Conservation (phyloP, 306 rosid species). For the Dryas alaskensis region DNA sequence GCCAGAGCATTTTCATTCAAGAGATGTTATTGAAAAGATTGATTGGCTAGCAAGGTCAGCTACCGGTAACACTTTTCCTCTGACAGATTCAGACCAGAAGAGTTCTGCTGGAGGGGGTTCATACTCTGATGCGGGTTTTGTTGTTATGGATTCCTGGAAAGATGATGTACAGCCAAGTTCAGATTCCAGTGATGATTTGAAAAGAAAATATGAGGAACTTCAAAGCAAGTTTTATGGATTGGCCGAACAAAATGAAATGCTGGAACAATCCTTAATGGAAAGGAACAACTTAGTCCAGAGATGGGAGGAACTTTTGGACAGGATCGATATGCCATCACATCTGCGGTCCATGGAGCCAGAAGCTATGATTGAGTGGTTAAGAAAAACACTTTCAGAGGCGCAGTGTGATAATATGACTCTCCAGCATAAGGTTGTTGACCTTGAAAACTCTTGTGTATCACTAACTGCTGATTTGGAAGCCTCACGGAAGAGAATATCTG, state of each 20-base stretch:
- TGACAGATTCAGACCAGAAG: conserved; percentile 75
- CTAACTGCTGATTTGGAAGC: conserved; percentile 77
- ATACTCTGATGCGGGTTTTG: conserved; percentile 76
- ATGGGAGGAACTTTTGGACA: conserved; percentile 87
- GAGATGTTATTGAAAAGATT: conserved; percentile 84
- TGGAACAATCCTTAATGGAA: conserved; percentile 92
- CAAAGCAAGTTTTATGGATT: conserved; percentile 70
- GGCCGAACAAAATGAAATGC: conserved; percentile 99
- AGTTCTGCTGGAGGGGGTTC: conserved; percentile 65
- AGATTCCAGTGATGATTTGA: conserved; percentile 56
- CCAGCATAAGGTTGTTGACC: conserved; percentile 66
- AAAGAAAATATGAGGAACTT: conserved; percentile 70
- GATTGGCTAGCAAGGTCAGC: conserved; percentile 92
- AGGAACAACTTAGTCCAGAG: conserved; percentile 82
- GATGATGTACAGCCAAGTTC: conserved; percentile 58
- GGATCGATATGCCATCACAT: conserved; percentile 77
- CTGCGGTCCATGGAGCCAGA: conserved; percentile 77
- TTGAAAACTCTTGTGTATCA: conserved; percentile 62
- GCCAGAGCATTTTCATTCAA: conserved; percentile 95
- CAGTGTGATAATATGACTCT: conserved; percentile 59
- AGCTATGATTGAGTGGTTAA: conserved; percentile 80
- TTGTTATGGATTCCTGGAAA: conserved; percentile 67
- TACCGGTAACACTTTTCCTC: conserved; percentile 52
- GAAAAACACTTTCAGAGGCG: conserved; percentile 64
- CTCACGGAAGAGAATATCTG: conserved; percentile 53